These are phyloP conservation scores for Phyllostachys edulis DNA, from an alignment of 176 grass and related monocot species.

Conservation along the genomic window DNA sequence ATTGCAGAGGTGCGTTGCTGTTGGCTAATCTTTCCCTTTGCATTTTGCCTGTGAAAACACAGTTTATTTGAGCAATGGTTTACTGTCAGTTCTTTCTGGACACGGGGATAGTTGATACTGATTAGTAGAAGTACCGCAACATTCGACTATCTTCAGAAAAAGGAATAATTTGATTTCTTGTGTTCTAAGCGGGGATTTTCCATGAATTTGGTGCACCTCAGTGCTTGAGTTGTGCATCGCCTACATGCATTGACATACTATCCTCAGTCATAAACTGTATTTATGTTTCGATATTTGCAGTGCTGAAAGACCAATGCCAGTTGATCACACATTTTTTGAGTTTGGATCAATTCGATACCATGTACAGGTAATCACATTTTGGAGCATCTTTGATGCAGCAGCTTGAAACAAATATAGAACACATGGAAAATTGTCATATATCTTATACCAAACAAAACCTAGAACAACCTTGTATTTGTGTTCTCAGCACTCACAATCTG, in stretches of 20 bases:
- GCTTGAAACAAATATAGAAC: neutral
- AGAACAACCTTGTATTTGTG: neutral
- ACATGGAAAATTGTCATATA: neutral
- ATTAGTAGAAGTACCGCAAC: neutral
- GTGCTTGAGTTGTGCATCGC: neutral
- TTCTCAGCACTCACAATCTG: constrained; percentile 14
- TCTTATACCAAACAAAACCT: neutral
- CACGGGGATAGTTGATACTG: neutral
- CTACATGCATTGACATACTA: neutral
- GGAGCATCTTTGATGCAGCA: neutral
- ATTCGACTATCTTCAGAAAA: neutral
- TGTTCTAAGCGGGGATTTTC: neutral
- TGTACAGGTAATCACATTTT: constrained; percentile 49
- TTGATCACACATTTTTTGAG: constrained; percentile 87
- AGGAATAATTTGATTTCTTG: neutral
- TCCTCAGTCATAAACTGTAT: neutral
- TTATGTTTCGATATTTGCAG: constrained; percentile 29
- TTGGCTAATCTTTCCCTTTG: neutral
- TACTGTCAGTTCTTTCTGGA: neutral
- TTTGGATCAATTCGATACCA: constrained; percentile 69
- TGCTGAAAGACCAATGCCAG: constrained; percentile 51
- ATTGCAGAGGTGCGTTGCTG: constrained; percentile 53
- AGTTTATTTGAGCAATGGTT: neutral
- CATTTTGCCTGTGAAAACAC: neutral
- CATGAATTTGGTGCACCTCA: neutral